Percentiles rank a stretch among this genome's conserved stretches.
phyloP scores from a whole-genome alignment of 2,329 filamentous ascomycete genomes.

The Alternaria infectoria region DNA sequence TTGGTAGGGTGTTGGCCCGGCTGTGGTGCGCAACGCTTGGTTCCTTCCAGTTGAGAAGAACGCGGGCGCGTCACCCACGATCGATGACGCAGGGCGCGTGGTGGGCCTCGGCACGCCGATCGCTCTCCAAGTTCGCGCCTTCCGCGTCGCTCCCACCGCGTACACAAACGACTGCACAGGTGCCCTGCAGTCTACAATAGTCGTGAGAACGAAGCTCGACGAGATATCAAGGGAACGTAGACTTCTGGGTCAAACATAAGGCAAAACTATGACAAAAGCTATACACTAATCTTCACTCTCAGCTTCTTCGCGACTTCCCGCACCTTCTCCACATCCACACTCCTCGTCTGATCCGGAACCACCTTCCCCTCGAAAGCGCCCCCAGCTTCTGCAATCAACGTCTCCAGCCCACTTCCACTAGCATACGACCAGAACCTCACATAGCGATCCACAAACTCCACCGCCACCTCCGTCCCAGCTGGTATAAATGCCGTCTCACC shows the following conservation, averaged over 20 bases:
- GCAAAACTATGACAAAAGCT: not conserved
- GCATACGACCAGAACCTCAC: slow-evolving; percentile 27
- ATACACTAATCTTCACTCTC: not conserved
- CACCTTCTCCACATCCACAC: slow-evolving; percentile 1
- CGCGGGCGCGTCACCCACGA: not conserved
- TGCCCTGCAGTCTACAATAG: not conserved
- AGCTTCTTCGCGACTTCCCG: not conserved
- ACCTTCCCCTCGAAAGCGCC: slow-evolving; percentile 19
- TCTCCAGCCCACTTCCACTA: slow-evolving; percentile 25
- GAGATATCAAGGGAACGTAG: too few relatives aligned
- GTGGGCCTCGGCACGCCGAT: not conserved
- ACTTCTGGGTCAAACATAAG: not conserved
- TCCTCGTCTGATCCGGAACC: slow-evolving; percentile 17
- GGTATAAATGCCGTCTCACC: slow-evolving; percentile 27
- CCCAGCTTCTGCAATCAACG: slow-evolving; percentile 22
- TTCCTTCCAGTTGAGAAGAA: slow-evolving; percentile 14
- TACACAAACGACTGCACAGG: not conserved
- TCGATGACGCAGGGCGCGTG: not conserved
- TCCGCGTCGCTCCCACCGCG: not conserved
- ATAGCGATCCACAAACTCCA: slow-evolving; percentile 23
- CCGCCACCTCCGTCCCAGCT: slow-evolving; percentile 17
- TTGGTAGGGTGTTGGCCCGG: too few relatives aligned
- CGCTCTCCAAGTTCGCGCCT: not conserved
- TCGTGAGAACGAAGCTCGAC: not conserved
- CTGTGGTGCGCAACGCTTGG: not conserved